Conservation (phyloP, 2,329 filamentous ascomycete genomes). For the Xylaria sp. region DNA sequence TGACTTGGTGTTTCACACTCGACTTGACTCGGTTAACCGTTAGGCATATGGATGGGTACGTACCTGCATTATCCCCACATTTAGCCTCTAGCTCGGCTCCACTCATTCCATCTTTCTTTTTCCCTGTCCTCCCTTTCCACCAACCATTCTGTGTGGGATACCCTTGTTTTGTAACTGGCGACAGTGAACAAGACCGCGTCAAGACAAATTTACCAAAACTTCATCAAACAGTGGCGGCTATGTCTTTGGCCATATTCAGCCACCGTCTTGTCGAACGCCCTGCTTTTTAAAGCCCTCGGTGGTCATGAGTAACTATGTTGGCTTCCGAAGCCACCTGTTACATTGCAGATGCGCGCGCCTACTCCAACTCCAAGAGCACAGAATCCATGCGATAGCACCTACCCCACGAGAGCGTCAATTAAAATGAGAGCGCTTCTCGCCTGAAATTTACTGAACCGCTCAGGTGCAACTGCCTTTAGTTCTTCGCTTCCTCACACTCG, state of each 20-base stretch:
- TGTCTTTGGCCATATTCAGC: slow-evolving; percentile 25
- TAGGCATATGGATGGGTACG: not conserved
- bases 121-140: slow-evolving; percentile 40
- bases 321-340: not conserved
- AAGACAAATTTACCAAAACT: slow-evolving; percentile 33
- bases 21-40: not conserved
- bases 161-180: slow-evolving; percentile 42
- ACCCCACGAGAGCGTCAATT: slow-evolving; percentile 13
- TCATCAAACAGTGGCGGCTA: slow-evolving; percentile 42
- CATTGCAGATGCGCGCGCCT: slow-evolving; percentile 29
- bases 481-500: not conserved
- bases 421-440: slow-evolving; percentile 23
- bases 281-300: slow-evolving; percentile 22
- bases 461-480: slow-evolving; percentile 8
- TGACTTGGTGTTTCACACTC: slow-evolving; percentile 11
- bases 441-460: not conserved
- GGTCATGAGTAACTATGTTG: not conserved
- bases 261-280: slow-evolving; percentile 26
- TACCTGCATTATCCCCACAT: slow-evolving; percentile 37
- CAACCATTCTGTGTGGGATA: slow-evolving; percentile 42
- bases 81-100: slow-evolving; percentile 24
- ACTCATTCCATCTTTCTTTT: slow-evolving; percentile 10
- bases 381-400: not conserved
- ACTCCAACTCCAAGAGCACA: slow-evolving; percentile 8
- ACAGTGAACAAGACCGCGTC: slow-evolving; percentile 39